These are phyloP conservation scores for Stereum hirsutum DNA, from an alignment of 1,284 basidiomycete genomes.

Conservation along the genomic window DNA sequence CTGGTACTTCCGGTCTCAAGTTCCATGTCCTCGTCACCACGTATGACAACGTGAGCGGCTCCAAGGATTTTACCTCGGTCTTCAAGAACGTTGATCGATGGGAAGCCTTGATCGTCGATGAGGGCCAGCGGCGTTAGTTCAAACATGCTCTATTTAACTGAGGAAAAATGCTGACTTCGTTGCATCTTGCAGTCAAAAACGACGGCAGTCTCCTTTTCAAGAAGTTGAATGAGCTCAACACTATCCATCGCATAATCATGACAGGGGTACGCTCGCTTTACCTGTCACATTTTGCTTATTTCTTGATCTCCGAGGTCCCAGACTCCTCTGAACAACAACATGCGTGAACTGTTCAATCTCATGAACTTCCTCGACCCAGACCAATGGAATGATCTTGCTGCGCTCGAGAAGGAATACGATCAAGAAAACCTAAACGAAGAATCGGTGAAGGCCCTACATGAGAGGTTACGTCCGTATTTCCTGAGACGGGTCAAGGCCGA, in stretches of 20 bases:
- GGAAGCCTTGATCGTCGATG: conserved; percentile 90
- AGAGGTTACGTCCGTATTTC: conserved; percentile 81
- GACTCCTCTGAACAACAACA: conserved; percentile 96
- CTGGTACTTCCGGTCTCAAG: conserved; percentile 45
- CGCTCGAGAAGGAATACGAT: conserved; percentile 46
- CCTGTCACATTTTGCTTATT: conserved; percentile 3
- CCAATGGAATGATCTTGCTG: conserved; percentile 68
- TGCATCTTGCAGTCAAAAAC: conserved; percentile 56
- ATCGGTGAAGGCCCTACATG: conserved; percentile 72
- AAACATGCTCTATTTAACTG: background rate
- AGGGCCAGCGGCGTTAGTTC: conserved; percentile 80
- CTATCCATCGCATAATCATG: conserved; percentile 81
- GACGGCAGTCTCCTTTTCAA: conserved; percentile 77
- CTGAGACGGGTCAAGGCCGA: conserved; percentile 89
- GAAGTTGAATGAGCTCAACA: conserved; percentile 73
- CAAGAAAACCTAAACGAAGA: conserved; percentile 74
- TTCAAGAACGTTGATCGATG: conserved; percentile 82
- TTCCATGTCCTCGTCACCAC: conserved; percentile 86
- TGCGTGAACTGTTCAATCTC: conserved; percentile 89
- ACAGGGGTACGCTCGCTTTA: conserved; percentile 56
- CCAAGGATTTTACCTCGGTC: conserved; percentile 58
- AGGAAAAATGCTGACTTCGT: conserved; percentile 4
- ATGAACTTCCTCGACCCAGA: conserved; percentile 86
- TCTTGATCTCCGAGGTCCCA: conserved; percentile 20
- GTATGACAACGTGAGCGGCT: conserved; percentile 70